Evolutionary conservation across 495 filamentous ascomycete species (phyloP).

Genomic region (Daldinia loculata): DNA sequence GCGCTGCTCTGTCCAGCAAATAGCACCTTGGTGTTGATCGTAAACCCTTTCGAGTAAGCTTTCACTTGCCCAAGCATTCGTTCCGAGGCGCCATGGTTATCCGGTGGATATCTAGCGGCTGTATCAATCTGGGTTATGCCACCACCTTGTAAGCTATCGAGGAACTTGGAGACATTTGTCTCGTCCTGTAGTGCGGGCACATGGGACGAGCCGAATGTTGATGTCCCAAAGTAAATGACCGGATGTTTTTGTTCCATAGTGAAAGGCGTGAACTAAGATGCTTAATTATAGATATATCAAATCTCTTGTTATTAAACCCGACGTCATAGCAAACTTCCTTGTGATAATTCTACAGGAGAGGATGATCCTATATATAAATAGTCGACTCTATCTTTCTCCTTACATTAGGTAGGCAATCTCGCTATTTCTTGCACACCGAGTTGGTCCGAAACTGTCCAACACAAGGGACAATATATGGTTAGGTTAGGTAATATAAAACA

Average conservation of each 20-base stretch:
- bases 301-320: not conserved
- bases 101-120: conserved; percentile 26
- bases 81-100: conserved; percentile 34
- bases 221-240: not conserved
- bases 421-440: not conserved
- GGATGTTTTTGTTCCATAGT: not conserved
- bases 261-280: not conserved
- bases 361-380: not conserved
- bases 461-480: not conserved
- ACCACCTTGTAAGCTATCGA: not conserved
- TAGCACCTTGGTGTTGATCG: conserved; percentile 43
- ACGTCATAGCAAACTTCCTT: not conserved
- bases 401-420: not conserved
- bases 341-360: not conserved
- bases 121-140: conserved; percentile 29
- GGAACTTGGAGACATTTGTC: not conserved
- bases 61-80: conserved; percentile 38
- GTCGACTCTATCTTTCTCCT: not conserved
- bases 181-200: not conserved
- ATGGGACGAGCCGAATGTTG: not conserved
- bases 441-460: not conserved
- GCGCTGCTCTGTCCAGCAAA: not conserved
- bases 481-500: not conserved
- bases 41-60: conserved; percentile 38
- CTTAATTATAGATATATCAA: not conserved